A percentile compares a stretch with the other conserved stretches of the same genome.
These are phyloP conservation scores for Adansonia gregorii DNA, from an alignment of 441 rosid genomes.

Conservation along the genomic window DNA sequence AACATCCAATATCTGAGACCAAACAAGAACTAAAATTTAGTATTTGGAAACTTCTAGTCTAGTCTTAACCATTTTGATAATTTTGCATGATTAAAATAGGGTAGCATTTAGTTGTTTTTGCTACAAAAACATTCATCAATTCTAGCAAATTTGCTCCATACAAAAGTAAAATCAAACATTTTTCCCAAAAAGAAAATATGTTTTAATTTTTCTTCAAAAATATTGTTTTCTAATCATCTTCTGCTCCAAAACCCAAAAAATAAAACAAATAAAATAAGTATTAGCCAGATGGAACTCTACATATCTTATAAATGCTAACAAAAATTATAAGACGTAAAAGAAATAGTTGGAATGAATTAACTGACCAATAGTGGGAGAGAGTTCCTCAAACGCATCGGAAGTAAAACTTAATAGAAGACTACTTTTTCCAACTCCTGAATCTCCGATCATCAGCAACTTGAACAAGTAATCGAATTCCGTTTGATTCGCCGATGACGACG, in stretches of 20 bases:
- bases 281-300: not conserved
- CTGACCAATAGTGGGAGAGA: slow-evolving; percentile 57
- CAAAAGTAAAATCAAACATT: not conserved
- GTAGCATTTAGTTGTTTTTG: too few species aligned
- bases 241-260: not conserved
- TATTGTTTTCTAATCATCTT: not conserved
- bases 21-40: not conserved
- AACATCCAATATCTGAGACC: not conserved
- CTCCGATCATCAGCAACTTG: slow-evolving; percentile 55
- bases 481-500: slow-evolving; percentile 37
- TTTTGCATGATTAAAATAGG: not conserved
- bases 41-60: not conserved
- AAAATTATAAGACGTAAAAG: not conserved
- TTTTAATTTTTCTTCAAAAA: not conserved
- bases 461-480: slow-evolving; percentile 54
- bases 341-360: not conserved
- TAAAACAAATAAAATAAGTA: not conserved
- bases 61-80: not conserved
- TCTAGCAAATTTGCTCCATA: not conserved
- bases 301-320: not conserved
- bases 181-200: not conserved
- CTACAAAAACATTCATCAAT: too few species aligned
- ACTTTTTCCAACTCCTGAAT: slow-evolving; percentile 62
- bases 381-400: slow-evolving; percentile 53
- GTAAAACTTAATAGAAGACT: slow-evolving; percentile 57